Evolutionary conservation across 768 basidiomycete species (phyloP), one percentile per base, ranked within the genome.

Genomic region (Lactarius sp.): DNA sequence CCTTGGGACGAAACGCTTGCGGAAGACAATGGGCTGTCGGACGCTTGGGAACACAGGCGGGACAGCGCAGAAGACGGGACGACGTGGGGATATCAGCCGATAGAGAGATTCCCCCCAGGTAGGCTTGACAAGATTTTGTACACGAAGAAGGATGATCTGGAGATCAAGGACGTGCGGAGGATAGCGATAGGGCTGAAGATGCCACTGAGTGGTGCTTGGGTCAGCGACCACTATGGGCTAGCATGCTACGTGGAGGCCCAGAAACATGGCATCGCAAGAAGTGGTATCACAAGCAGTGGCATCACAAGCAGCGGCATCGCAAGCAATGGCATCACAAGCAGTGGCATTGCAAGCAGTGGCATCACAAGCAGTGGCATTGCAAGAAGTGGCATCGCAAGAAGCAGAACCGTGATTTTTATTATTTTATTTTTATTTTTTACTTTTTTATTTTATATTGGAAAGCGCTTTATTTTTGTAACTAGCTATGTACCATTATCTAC

Each of bases 21-120:
- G 13, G 72, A 69, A 39, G 73, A 77, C 2, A 74, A 79, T 1
- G 83, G 83, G 31, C 71, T 92, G 69, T 58, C 60, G 50, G 90
- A 92, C 69, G 83, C 86, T 46, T 90, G 85, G 82, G 74, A 57
- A 33, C 6, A 70, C 44, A 78, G 76, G 36, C 70, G 73, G 2
- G 76, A 80, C 39, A 72, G 76, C 27, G 27, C 27, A 2, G 27
- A 27, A 27, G 27, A 27, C 27, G 83, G 83, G 8, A 75, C 76
- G 63, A 91, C 89, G 0, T 91, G 89, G 89, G 89, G 89, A 5
- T 81, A 81, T 64, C 87, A 89, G 70, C 81, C 85, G 27, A 70
- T 66, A 1, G 68, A 73, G 7, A 70, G 77, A 34, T 83, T 70
- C 68, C 84, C 86, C 0, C 69, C 81, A 0, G 81, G 74, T 4